These are phyloP conservation scores for Tylopilus felleus DNA, from an alignment of 768 basidiomycete genomes.

Conservation along the genomic window DNA sequence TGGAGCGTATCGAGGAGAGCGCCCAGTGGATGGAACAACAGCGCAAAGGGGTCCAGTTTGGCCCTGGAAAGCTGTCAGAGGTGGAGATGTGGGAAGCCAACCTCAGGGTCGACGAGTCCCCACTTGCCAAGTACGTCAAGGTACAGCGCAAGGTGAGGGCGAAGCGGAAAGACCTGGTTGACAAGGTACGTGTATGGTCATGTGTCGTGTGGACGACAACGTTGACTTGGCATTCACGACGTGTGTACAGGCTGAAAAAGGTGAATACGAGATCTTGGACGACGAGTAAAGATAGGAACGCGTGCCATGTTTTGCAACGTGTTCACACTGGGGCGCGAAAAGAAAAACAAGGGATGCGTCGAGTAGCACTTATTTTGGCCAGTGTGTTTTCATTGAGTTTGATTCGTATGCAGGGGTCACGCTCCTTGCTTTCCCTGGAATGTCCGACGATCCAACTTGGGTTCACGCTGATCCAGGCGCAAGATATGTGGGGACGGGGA, in stretches of 20 bases:
- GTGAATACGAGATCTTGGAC: slow-evolving; percentile 68
- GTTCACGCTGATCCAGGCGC: slow-evolving; percentile 2
- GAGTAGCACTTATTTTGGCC: neutral
- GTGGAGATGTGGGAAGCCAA: slow-evolving; percentile 72
- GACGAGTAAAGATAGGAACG: slow-evolving; percentile 23
- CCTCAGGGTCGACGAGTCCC: slow-evolving; percentile 63
- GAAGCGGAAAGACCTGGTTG: slow-evolving; percentile 62
- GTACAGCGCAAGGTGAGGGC: slow-evolving; percentile 79
- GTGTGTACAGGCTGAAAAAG: slow-evolving; percentile 58
- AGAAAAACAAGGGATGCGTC: neutral
- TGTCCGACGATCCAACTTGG: neutral
- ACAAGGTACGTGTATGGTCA: slow-evolving; percentile 54
- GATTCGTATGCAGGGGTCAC: neutral
- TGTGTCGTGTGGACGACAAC: neutral
- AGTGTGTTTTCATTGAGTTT: neutral
- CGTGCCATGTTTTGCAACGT: neutral
- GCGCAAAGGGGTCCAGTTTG: slow-evolving; percentile 68
- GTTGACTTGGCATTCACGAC: slow-evolving; percentile 11
- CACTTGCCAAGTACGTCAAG: slow-evolving; percentile 78
- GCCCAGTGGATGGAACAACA: slow-evolving; percentile 71
- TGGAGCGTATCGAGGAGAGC: slow-evolving; percentile 88
- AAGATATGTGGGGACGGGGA: neutral
- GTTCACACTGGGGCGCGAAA: neutral
- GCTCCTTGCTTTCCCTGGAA: neutral
- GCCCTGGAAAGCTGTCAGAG: slow-evolving; percentile 64